Evolutionary conservation across 2,329 filamentous ascomycete species (phyloP), one percentile per base, ranked within the genome.

Genomic region (Pseudocercospora fuligena): DNA sequence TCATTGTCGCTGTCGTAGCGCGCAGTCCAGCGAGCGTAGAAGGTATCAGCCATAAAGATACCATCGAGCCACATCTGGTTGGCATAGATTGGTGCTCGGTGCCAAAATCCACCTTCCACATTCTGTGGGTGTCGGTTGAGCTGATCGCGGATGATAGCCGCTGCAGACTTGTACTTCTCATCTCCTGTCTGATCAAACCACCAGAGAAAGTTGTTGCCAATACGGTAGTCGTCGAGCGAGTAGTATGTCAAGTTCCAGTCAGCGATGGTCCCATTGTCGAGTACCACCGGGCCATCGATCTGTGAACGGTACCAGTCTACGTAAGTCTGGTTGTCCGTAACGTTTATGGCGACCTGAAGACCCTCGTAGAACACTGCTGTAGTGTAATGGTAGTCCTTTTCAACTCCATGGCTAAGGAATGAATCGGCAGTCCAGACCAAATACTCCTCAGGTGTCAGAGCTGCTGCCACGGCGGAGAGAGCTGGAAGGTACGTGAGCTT

Each of bases 1-100:
- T 63, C 56, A 54, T 73, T 74, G 1, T 47, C 56, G 14, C 62
- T 51, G 16, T 70, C 68, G 56, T 69, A 72, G 0, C 64, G n/a
- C 1, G 66, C 43, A 1, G 72, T 67, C 60, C 76, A 78, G 1
- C 73, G 65, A 0, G 80, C 71, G 61, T 79, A 77, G 73, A 83
- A 85, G 0, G 83, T 81, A 14, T 79, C 77, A 5, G 83, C 73
- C 2, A 82, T 84, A 75, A 80, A 85, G 78, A 85, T 83, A 60
- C 84, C 84, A 68, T 86, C 84, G 5, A 85, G 78, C 70, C 85
- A 86, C 73, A 82, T 83, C 80, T 83, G 84, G 59, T 84, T 72
- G 0, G 82, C 81, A 68, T 86, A 86, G 31, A 73, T 70, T 12
- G 70, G 67, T 40, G 71, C 75, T 56, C 46, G 2, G 83, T 79